Conservation (phyloP, 129 eudicot genomes). For the Deinandra increscens region DNA sequence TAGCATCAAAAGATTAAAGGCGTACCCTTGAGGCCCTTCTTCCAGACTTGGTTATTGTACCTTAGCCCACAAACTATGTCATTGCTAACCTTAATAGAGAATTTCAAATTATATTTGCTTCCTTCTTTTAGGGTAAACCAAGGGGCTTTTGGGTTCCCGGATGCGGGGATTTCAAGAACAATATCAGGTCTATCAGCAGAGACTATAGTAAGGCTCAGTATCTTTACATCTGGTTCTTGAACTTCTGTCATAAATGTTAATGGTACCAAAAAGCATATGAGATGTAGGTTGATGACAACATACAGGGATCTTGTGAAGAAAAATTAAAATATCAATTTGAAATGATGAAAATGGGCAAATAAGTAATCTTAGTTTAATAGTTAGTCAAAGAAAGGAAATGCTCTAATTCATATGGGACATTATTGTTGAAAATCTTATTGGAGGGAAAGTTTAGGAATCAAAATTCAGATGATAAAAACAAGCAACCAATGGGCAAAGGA, state of each 20-base stretch:
- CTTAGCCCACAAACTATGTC: constrained; percentile 81
- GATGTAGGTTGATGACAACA: not conserved
- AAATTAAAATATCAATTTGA: not conserved
- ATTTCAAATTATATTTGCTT: constrained; percentile 54
- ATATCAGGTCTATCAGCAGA: constrained; percentile 57
- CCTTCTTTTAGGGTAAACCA: constrained; percentile 95
- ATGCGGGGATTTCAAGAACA: constrained; percentile 63
- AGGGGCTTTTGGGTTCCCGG: constrained; percentile 55
- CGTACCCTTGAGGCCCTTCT: constrained; percentile 80
- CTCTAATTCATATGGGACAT: too few relatives aligned
- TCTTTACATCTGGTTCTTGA: constrained; percentile 78
- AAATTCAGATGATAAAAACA: too few relatives aligned
- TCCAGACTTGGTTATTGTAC: constrained; percentile 81
- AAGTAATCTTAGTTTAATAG: too few relatives aligned
- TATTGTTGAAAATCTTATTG: too few relatives aligned
- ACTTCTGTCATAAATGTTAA: constrained; percentile 34
- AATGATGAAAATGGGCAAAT: too few relatives aligned
- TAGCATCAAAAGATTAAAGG: not conserved
- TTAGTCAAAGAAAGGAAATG: too few relatives aligned
- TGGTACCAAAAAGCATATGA: not conserved
- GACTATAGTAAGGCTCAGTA: constrained; percentile 61
- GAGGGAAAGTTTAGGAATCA: too few relatives aligned
- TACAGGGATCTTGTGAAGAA: not conserved
- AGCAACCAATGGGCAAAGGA: too few relatives aligned
- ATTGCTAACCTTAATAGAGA: constrained; percentile 66